Conservation (phyloP, 2,329 filamentous ascomycete species). For the Scleromitrula shiraiana region DNA sequence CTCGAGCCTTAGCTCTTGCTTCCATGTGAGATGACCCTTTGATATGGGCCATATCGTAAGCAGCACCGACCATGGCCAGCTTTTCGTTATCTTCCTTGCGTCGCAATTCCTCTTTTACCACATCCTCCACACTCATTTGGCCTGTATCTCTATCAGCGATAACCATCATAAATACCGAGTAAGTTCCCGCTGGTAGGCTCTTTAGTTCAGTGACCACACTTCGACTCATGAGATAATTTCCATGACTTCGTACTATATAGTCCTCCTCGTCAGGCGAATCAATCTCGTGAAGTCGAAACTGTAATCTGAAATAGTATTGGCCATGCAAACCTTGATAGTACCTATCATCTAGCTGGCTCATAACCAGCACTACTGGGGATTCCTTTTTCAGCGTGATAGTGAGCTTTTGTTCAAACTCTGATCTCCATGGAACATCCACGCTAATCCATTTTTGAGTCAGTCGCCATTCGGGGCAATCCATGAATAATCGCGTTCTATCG, state of each 20-base stretch:
- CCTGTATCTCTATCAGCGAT: constrained; percentile 40
- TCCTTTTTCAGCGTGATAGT: constrained; percentile 47
- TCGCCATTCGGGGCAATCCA: constrained; percentile 46
- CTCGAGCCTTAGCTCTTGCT: constrained; percentile 38
- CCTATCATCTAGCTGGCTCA: constrained; percentile 53
- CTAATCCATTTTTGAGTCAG: constrained; percentile 53
- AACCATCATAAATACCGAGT: constrained; percentile 49
- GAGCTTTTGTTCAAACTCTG: constrained; percentile 55
- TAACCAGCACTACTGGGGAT: constrained; percentile 49
- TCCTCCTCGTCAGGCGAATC: constrained; percentile 45
- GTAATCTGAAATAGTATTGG: constrained; percentile 45
- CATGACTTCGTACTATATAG: constrained; percentile 51
- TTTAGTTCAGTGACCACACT: constrained; percentile 51
- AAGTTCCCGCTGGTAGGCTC: constrained; percentile 47
- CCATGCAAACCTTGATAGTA: constrained; percentile 56
- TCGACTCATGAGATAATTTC: constrained; percentile 49
- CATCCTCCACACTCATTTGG: constrained; percentile 43
- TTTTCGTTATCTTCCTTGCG: constrained; percentile 47
- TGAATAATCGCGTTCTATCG: constrained; percentile 54
- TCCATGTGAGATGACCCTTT: constrained; percentile 47
- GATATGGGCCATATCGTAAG: constrained; percentile 53
- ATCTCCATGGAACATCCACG: constrained; percentile 53
- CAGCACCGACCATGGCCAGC: constrained; percentile 47
- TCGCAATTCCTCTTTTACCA: constrained; percentile 44
- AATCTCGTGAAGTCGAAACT: constrained; percentile 41